Base-by-base conservation (phyloP, 108 stramenopile species). In the Thalassiosira profunda region DNA sequence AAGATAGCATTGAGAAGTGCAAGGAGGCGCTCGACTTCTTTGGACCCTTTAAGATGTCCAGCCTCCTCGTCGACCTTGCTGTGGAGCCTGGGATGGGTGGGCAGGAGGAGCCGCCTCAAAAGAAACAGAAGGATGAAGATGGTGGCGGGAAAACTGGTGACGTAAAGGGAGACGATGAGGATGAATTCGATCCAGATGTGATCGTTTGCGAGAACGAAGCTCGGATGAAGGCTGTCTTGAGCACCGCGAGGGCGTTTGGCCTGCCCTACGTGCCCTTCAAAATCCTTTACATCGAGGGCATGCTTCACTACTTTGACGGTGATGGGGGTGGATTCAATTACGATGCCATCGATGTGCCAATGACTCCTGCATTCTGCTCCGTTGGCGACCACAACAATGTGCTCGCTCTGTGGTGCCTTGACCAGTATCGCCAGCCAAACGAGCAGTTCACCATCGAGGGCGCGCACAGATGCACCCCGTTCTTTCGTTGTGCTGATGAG, bases 191-290 rank as follows among this genome's bases (percentile, higher is more conserved):
- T 52, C 2, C 47, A 8, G 53, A 65, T 38, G 17, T 65, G 12
- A 65, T 65, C 34, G 63, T 65, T 5, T 65, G 63, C 36, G 63
- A 52, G 15, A 65, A 65, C 42, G 63, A 65, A 55, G 48, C 63
- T 8, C 28, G 63, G 18, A 65, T 65, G 63, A 49, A 65, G 41
- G 63, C 63, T 29, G 63, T 65, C 5, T 38, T 65, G 11, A 52
- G 35, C 21, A 30, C 30, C 6, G 47, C 48, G 8, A 51, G 36
- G 37, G 36, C 4, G 3, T 65, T 65, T 31, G 26, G 42, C 15
- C 14, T 52, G 20, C 63, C 63, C 17, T 65, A 65, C 15, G 63
- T 65, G 5, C 63, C 63, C 21, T 65, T 65, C 63, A 65, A 65
- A 15, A 65, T 65, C 35, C 35, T 65, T 3, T 65, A 52, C 26